These are phyloP conservation scores for Auriscalpium microsporum DNA, from an alignment of 768 basidiomycete genomes.

Conservation along the genomic window DNA sequence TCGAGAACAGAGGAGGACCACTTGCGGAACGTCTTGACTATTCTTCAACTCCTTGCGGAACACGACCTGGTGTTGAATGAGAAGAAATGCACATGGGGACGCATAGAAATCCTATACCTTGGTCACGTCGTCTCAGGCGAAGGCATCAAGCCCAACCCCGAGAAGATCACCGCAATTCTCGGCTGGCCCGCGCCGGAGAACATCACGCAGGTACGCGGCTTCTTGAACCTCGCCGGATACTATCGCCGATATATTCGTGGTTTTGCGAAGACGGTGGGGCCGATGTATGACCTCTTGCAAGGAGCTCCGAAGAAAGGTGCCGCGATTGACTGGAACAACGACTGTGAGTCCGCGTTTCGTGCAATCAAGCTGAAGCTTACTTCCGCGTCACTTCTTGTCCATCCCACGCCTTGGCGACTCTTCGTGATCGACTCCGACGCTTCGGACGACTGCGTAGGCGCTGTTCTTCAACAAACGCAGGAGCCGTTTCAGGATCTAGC, in stretches of 20 bases:
- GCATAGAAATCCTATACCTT: neutral
- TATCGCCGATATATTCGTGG: too few species aligned
- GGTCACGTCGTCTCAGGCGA: neutral
- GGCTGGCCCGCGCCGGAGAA: too few species aligned
- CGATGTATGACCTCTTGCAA: neutral
- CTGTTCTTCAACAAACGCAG: neutral
- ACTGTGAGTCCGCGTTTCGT: neutral
- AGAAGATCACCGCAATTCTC: too few species aligned
- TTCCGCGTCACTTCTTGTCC: slow-evolving; percentile 3
- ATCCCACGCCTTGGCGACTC: neutral
- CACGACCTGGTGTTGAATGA: neutral
- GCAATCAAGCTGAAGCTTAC: neutral
- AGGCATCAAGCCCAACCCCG: too few species aligned
- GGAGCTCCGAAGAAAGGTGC: slow-evolving; percentile 2
- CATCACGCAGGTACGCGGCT: too few species aligned
- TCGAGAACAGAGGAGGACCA: neutral
- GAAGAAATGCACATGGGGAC: neutral
- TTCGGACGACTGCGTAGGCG: neutral
- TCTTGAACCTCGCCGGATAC: too few species aligned
- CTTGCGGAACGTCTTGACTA: neutral
- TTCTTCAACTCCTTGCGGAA: neutral
- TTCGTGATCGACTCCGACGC: slow-evolving; percentile 6
- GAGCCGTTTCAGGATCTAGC: neutral
- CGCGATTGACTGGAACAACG: neutral
- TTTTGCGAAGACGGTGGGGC: neutral